A percentile compares a stretch with the other conserved stretches of the same genome.
These are phyloP conservation scores for Quercus aquifolioides DNA, from an alignment of 306 rosid genomes.

Conservation along the genomic window DNA sequence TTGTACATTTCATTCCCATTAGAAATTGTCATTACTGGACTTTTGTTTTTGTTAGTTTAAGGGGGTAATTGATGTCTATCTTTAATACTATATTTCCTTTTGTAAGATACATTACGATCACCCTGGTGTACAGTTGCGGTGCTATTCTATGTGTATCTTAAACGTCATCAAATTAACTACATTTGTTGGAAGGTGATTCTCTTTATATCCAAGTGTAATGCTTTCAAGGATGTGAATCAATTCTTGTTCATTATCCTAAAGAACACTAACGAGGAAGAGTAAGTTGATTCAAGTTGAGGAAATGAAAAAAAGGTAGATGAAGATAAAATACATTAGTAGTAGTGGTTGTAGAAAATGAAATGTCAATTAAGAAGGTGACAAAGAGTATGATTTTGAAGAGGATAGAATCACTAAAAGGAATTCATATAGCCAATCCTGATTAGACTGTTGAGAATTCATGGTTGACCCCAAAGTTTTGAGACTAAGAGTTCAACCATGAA, in stretches of 20 bases:
- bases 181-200: background rate
- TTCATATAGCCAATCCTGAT: too few species aligned
- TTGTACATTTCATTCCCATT: conserved; percentile 52
- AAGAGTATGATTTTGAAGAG: too few species aligned
- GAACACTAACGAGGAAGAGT: background rate
- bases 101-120: conserved; percentile 29
- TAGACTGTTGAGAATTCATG: too few species aligned
- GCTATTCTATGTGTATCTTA: conserved; percentile 29
- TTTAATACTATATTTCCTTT: conserved; percentile 30
- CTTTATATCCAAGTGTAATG: background rate
- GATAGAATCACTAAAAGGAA: too few species aligned
- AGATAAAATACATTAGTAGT: too few species aligned
- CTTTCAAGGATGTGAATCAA: background rate
- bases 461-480: too few species aligned
- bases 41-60: conserved; percentile 15
- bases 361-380: too few species aligned
- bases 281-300: too few species aligned
- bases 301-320: too few species aligned
- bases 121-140: conserved; percentile 48
- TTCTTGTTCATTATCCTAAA: background rate
- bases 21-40: conserved; percentile 18
- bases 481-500: too few species aligned
- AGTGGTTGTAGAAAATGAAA: too few species aligned
- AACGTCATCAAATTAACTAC: background rate
- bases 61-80: conserved; percentile 22